Evolutionary conservation across 371 early-diverging fungal species (phyloP), one percentile per base, ranked within the genome.

Genomic region (Rhizomucor miehei): DNA sequence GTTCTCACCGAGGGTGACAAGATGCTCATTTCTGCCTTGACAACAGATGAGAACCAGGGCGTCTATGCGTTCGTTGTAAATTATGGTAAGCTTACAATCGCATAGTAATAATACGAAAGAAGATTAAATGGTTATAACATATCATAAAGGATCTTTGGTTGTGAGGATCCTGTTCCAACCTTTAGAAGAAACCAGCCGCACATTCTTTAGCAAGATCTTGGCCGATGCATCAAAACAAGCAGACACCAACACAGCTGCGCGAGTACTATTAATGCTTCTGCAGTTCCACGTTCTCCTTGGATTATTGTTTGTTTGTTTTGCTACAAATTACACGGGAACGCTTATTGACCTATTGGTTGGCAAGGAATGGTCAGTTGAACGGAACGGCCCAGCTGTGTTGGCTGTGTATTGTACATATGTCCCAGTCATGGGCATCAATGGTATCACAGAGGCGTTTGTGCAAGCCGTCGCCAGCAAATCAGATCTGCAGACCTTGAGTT

Each of bases 1-100:
- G 53, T 96, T 2, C 63, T 98, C 47, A 97, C 97, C 1, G 94
- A 95, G 68, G 98, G 97, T 13, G 98, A 98, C 67, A 93, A 91
- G 66, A 86, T 97, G 77, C 62, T 94, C 37, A 79, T 95, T 58
- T 70, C 92, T 5, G 67, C 72, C 35, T 60, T 87, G 34, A 84
- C 88, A 8, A 62, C 65, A 1, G 63, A 70, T 12, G 56, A 57
- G 1, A 85, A 84, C 48, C 90, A 91, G 69, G 95, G 96, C 13
- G 77, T 85, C 3, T 95, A 94, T 72, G 89, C 89, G 4, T 72
- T 93, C 60, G 92, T 92, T 2, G 72, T 86, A 19, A 92, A 93
- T 64, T 90, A 93, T 72, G 97, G 91, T 85, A 65, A 48, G 59
- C 40, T n/a, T 16, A n/a, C n/a, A n/a, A n/a, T 24, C 1, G 9